These are phyloP conservation scores for Monosporascus sp. DNA, from an alignment of 2,329 filamentous ascomycete genomes.

Conservation along the genomic window DNA sequence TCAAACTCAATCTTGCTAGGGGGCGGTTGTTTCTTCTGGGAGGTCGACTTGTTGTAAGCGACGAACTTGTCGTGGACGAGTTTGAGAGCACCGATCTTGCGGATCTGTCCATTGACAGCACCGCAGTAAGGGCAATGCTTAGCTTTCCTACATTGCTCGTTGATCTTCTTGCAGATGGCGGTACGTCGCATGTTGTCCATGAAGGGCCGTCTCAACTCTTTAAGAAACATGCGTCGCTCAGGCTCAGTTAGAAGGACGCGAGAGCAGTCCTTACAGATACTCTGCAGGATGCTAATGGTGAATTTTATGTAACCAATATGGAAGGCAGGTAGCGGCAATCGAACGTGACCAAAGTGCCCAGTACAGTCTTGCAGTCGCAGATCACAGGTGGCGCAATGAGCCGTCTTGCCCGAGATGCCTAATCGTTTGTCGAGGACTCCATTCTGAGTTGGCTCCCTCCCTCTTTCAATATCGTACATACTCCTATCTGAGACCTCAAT, in stretches of 20 bases:
- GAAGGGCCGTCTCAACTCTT: conserved; percentile 70
- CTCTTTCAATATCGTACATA: conserved; percentile 83
- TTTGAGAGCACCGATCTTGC: conserved; percentile 89
- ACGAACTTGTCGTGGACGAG: conserved; percentile 91
- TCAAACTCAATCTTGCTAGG: conserved; percentile 81
- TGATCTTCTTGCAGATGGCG: conserved; percentile 82
- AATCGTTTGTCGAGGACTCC: conserved; percentile 85
- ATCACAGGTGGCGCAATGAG: conserved; percentile 76
- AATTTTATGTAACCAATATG: conserved; percentile 96
- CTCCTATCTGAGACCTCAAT: conserved; percentile 91
- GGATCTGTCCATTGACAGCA: conserved; percentile 82
- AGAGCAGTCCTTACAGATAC: conserved; percentile 95
- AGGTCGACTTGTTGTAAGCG: conserved; percentile 81
- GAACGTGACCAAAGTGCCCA: conserved; percentile 92
- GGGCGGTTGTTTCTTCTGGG: conserved; percentile 77
- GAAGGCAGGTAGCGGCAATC: conserved; percentile 84
- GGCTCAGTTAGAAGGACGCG: conserved; percentile 75
- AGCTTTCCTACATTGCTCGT: conserved; percentile 83
- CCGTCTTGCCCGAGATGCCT: conserved; percentile 73
- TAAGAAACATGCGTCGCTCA: conserved; percentile 73
- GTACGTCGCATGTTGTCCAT: conserved; percentile 82
- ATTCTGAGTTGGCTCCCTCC: conserved; percentile 69
- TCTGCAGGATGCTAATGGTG: conserved; percentile 84
- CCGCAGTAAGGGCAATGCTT: conserved; percentile 77
- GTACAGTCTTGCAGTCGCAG: conserved; percentile 79